Evolutionary conservation across 495 filamentous ascomycete genomes (phyloP), one percentile per base, ranked within the genome.

Genomic region (Tirmania nivea): DNA sequence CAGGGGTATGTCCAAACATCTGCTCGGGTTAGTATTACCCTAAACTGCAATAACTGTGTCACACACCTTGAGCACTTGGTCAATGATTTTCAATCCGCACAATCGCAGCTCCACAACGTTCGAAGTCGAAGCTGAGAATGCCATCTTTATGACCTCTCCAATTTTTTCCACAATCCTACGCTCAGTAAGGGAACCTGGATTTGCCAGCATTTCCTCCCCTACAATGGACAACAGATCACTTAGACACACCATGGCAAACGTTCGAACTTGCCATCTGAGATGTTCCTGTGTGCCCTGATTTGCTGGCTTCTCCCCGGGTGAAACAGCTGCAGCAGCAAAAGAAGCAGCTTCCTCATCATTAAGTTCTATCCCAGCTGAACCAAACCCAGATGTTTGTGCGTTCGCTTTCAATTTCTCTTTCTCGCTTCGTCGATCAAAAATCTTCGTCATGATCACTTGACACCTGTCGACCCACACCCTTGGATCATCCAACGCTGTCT

Each of bases 301-400:
- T 10, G 74, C 69, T 45, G 77, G 69, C 10, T 86, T 82, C 37
- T 80, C 78, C 10, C 79, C 78, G 21, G 76, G 69, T 7, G 67
- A 73, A 14, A 79, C 79, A 37, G 75, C 73, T 16, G 81, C 77
- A 25, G 77, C 76, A 42, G 87, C 86, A 64, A 97, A 96, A 0
- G 89, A 90, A 48, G 90, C 89, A 39, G 92, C 88, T 63, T 99
- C 90, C 61, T 99, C 90, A 64, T 99, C 90, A 53, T 88, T 81
- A 4, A 95, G 68, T 57, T 96, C 92, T 9, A 81, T 73, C 0
- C 72, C 72, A 2, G 71, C 71, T 36, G 69, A 61, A 48, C 77
- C 80, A 35, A 67, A 67, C 31, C 68, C 63, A 2, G 69, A 60
- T 16, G 74, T 69, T 12, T 68, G 68, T 35, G 72, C 65, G 8